Evolutionary conservation across 306 rosid genomes (phyloP).

Genomic region (Glycyrrhiza uralensis): DNA sequence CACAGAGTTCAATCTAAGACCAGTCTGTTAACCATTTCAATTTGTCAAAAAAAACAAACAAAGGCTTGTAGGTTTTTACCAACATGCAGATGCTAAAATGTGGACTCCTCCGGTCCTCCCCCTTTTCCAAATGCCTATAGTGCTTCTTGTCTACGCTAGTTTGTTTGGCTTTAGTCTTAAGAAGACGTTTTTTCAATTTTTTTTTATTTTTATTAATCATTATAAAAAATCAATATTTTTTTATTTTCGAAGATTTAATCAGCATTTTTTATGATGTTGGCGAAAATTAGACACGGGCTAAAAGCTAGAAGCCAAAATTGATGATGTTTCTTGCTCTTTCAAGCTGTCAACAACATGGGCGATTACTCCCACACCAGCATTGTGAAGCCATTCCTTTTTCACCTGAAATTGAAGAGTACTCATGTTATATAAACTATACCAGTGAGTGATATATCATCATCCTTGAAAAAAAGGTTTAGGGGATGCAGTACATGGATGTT

Average conservation of each 20-base stretch:
- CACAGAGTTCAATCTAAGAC: not conserved
- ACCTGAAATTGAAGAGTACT: conserved; percentile 56
- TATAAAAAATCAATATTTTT: not conserved
- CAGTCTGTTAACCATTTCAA: not conserved
- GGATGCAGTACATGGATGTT: conserved; percentile 68
- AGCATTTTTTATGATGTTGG: not conserved
- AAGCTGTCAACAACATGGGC: conserved; percentile 90
- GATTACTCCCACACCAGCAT: conserved; percentile 84
- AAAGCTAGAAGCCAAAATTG: conserved; percentile 51
- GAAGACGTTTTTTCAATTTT: not conserved
- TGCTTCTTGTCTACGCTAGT: not conserved
- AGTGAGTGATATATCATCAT: conserved; percentile 3
- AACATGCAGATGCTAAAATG: too few species aligned
- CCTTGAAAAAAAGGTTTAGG: not conserved
- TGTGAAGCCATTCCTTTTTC: conserved; percentile 89
- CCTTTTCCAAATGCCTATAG: not conserved
- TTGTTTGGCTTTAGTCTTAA: not conserved
- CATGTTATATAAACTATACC: conserved; percentile 18
- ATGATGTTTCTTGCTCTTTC: conserved; percentile 64
- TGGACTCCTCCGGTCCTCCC: too few species aligned
- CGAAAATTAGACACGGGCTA: conserved; percentile 17
- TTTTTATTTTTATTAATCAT: not conserved
- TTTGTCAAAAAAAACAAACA: not conserved
- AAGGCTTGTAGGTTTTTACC: not conserved
- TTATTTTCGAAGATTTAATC: not conserved